Percentiles rank a stretch among this genome's conserved stretches.
Conservation (phyloP, 495 filamentous ascomycete genomes). For the Xylaria castorea region DNA sequence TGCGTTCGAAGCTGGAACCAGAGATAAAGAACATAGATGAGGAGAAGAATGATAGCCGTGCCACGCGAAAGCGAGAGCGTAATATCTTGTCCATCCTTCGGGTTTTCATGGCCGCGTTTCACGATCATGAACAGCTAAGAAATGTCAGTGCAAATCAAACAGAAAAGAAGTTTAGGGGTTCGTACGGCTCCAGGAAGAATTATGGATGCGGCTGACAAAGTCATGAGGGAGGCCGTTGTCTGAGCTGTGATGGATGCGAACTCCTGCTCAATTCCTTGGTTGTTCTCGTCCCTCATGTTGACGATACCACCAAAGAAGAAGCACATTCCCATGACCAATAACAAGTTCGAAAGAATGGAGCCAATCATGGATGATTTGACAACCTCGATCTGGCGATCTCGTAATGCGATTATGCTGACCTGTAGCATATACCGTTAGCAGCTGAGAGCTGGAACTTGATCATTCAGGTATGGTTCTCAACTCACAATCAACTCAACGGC, state of each 20-base stretch:
- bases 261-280: constrained; percentile 63
- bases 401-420: constrained; percentile 93
- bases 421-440: constrained; percentile 46
- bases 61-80: constrained; percentile 88
- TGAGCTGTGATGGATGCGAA: constrained; percentile 92
- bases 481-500: constrained; percentile 97
- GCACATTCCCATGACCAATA: constrained; percentile 95
- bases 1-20: constrained; percentile 90
- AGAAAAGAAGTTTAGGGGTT: constrained; percentile 49
- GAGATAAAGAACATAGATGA: constrained; percentile 90
- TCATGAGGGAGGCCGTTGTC: constrained; percentile 96
- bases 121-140: constrained; percentile 55
- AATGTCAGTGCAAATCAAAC: constrained; percentile 25
- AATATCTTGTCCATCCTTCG: constrained; percentile 52
- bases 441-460: constrained; percentile 20
- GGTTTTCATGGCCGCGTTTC: constrained; percentile 34
- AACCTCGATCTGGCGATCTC: constrained; percentile 85
- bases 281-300: constrained; percentile 53
- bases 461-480: constrained; percentile 29
- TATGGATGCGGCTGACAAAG: constrained; percentile 85
- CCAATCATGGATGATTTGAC: constrained; percentile 98
- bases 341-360: constrained; percentile 93
- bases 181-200: constrained; percentile 90
- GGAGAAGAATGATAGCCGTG: constrained; percentile 85
- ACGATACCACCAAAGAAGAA: constrained; percentile 87